A percentile compares a stretch with the other conserved stretches of the same genome.
These are phyloP conservation scores for Ascosphaera pollenicola DNA, from an alignment of 2,329 filamentous ascomycete species.

Conservation along the genomic window DNA sequence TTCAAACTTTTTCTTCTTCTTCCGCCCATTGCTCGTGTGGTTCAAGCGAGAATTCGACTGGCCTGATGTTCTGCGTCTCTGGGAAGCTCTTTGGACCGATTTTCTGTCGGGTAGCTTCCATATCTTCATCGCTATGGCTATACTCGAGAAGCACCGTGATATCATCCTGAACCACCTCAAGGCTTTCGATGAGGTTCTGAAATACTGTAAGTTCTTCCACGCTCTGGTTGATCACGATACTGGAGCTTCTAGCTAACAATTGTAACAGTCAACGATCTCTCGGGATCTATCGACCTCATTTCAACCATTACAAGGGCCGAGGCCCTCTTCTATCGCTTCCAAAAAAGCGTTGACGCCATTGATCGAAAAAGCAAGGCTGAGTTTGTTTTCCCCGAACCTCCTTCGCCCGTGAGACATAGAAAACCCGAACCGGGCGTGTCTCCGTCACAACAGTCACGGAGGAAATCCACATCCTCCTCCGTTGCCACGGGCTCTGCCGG, in stretches of 20 bases:
- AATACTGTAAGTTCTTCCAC: constrained; percentile 47
- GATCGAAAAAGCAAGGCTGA: constrained; percentile 58
- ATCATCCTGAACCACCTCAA: constrained; percentile 89
- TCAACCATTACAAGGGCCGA: constrained; percentile 75
- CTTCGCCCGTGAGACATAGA: constrained; percentile 7
- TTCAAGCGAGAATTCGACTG: constrained; percentile 95
- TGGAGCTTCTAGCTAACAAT: neutral
- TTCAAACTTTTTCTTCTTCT: constrained; percentile 99
- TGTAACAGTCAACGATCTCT: constrained; percentile 68
- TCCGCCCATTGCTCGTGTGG: constrained; percentile 97
- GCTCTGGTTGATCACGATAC: neutral
- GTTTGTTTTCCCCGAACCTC: constrained; percentile 38
- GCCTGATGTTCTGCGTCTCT: constrained; percentile 64
- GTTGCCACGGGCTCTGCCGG: neutral
- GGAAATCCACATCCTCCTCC: neutral
- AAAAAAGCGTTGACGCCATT: constrained; percentile 69
- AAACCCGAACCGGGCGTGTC: constrained; percentile 1
- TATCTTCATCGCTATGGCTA: constrained; percentile 79
- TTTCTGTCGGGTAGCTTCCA: constrained; percentile 77
- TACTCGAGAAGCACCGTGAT: constrained; percentile 86
- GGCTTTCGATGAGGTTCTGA: constrained; percentile 91
- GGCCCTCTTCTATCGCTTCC: constrained; percentile 67
- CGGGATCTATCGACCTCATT: constrained; percentile 74
- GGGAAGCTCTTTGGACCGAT: constrained; percentile 92
- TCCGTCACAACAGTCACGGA: neutral